Conservation (phyloP, 257 asterid species). For the Solanum corneliomulleri region DNA sequence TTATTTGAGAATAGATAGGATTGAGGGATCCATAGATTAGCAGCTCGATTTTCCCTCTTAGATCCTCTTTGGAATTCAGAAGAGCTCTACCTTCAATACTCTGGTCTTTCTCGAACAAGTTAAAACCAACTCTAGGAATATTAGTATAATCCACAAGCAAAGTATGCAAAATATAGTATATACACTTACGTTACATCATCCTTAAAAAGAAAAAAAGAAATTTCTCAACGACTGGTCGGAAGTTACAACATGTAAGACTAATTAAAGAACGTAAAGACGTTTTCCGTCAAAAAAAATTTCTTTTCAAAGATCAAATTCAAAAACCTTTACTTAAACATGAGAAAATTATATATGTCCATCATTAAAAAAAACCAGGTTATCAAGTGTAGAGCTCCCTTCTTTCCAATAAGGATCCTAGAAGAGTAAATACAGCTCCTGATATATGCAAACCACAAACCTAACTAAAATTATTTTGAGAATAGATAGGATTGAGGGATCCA, state of each 20-base stretch:
- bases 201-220: not conserved
- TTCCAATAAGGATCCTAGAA: conserved; percentile 56
- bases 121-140: not conserved
- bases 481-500: conserved; percentile 72
- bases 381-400: conserved; percentile 81
- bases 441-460: conserved; percentile 76
- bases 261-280: not conserved
- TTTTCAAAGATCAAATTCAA: not conserved
- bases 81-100: conserved; percentile 59
- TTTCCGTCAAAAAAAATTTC: no score
- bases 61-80: conserved; percentile 83
- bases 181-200: not conserved
- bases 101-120: not conserved
- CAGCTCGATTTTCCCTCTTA: conserved; percentile 55
- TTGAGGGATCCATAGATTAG: conserved; percentile 71
- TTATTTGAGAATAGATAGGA: conserved; percentile 18
- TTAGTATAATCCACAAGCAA: not conserved
- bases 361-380: not conserved
- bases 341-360: not conserved
- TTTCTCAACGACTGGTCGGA: not conserved
- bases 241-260: not conserved
- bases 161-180: not conserved
- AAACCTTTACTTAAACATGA: not conserved
- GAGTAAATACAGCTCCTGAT: conserved; percentile 52
- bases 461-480: not conserved